Conservation (phyloP, 306 rosid species). For the Malus sylvestris region DNA sequence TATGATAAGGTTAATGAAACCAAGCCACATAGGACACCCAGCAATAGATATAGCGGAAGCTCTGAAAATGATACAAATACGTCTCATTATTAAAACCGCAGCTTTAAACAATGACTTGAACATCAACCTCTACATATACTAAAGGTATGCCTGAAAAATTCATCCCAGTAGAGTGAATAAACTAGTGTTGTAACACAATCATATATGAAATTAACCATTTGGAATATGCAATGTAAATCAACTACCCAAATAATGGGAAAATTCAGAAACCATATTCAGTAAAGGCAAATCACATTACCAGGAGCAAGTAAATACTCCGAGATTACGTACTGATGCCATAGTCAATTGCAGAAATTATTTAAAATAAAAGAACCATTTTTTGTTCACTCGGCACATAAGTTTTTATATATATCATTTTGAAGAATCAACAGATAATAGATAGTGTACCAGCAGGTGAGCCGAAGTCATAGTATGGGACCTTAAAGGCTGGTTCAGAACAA, state of each 20-base stretch:
- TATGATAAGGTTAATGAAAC: slow-evolving; percentile 74
- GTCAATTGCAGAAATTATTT: neutral
- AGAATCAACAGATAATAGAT: neutral
- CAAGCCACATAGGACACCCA: slow-evolving; percentile 79
- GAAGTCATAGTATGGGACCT: slow-evolving; percentile 41
- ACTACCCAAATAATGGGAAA: neutral
- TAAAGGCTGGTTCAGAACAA: slow-evolving; percentile 85
- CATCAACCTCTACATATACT: slow-evolving; percentile 9
- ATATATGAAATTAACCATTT: neutral
- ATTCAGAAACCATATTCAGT: neutral
- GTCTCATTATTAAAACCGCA: slow-evolving; percentile 22
- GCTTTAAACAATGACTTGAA: slow-evolving; percentile 16
- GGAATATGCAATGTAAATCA: neutral
- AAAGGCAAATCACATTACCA: neutral
- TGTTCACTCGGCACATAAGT: neutral
- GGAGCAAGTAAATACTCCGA: neutral
- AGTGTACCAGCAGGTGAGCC: slow-evolving; percentile 35
- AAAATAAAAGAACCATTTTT: neutral
- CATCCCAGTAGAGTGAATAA: slow-evolving; percentile 7
- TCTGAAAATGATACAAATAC: slow-evolving; percentile 64
- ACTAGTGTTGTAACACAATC: neutral
- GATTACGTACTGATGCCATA: neutral
- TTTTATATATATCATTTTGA: neutral
- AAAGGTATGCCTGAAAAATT: slow-evolving; percentile 15
- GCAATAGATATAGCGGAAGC: slow-evolving; percentile 88